A percentile compares a stretch with the other conserved stretches of the same genome.
Conservation (phyloP, 768 basidiomycete genomes). For the Boletus rufocinnamomeus region DNA sequence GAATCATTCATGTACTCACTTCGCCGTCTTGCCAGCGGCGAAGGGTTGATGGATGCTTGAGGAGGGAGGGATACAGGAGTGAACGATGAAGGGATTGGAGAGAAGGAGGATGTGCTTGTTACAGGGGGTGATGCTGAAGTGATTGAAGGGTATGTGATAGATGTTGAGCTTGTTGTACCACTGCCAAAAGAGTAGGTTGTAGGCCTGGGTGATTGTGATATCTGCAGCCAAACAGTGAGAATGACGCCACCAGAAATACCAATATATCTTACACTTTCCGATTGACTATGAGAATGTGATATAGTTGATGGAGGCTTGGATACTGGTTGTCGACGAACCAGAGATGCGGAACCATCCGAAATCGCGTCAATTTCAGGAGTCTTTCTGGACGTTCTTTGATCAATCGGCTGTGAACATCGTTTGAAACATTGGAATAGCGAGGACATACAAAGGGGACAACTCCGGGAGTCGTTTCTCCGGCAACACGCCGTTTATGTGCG, state of each 20-base stretch:
- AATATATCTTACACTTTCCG: constrained; percentile 47
- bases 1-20: constrained; percentile 83
- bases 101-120: constrained; percentile 41
- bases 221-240: constrained; percentile 28
- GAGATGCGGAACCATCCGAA: constrained; percentile 17
- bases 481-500: constrained; percentile 21
- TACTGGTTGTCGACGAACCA: constrained; percentile 43
- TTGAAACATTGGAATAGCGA: background rate
- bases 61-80: constrained; percentile 65
- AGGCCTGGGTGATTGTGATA: constrained; percentile 37
- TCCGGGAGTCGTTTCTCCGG: constrained; percentile 24
- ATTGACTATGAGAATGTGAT: constrained; percentile 48
- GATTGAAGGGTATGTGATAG: constrained; percentile 59
- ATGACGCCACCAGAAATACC: constrained; percentile 10
- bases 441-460: constrained; percentile 23
- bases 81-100: constrained; percentile 41
- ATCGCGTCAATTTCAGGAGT: constrained; percentile 13
- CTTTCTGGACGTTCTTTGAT: constrained; percentile 21
- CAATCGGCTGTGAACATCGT: constrained; percentile 15
- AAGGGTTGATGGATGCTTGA: constrained; percentile 81
- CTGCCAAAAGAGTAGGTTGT: constrained; percentile 41
- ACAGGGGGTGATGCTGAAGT: constrained; percentile 40
- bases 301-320: constrained; percentile 46
- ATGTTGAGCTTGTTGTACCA: constrained; percentile 35
- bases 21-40: constrained; percentile 67